Conservation (phyloP, 2,329 filamentous ascomycete genomes). For the Diaporthe vexans region DNA sequence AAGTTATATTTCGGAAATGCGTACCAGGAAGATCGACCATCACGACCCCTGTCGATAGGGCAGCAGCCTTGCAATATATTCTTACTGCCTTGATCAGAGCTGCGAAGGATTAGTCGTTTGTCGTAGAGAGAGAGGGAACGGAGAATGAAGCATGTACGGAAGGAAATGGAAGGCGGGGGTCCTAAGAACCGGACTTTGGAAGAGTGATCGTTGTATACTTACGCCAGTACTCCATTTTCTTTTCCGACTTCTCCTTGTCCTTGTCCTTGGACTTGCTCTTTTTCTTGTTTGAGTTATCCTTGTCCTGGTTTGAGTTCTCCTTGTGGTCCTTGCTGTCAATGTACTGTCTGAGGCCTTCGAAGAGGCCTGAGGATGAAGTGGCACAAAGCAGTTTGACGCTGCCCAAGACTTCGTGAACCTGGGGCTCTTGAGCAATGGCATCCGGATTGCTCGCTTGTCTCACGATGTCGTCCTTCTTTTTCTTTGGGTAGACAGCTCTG, state of each 20-base stretch:
- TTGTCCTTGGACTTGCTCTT: no score
- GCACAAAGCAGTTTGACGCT: slow-evolving; percentile 56
- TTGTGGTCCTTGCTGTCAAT: slow-evolving; percentile 68
- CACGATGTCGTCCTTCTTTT: slow-evolving; percentile 56
- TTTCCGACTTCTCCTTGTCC: no score
- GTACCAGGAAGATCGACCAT: slow-evolving; percentile 66
- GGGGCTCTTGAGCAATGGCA: slow-evolving; percentile 56
- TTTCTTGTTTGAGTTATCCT: no score
- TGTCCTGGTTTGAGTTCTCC: slow-evolving; percentile 39
- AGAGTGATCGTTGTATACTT: background rate
- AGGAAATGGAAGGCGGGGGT: no score
- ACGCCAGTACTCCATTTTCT: slow-evolving; percentile 57
- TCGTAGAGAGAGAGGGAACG: background rate
- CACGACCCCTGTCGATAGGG: slow-evolving; percentile 53
- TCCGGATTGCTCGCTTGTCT: slow-evolving; percentile 50
- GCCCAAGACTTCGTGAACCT: slow-evolving; percentile 61
- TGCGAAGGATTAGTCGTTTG: background rate
- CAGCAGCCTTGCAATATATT: slow-evolving; percentile 52
- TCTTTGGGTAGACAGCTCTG: slow-evolving; percentile 60
- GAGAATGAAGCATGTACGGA: background rate
- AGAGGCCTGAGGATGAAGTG: slow-evolving; percentile 56
- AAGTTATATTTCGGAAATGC: background rate
- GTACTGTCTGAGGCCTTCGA: slow-evolving; percentile 61
- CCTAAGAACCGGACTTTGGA: background rate
- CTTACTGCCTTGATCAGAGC: slow-evolving; percentile 65